phyloP scores from a whole-genome alignment of 352 stramenopile genomes.

The Globisporangium abappressorium region DNA sequence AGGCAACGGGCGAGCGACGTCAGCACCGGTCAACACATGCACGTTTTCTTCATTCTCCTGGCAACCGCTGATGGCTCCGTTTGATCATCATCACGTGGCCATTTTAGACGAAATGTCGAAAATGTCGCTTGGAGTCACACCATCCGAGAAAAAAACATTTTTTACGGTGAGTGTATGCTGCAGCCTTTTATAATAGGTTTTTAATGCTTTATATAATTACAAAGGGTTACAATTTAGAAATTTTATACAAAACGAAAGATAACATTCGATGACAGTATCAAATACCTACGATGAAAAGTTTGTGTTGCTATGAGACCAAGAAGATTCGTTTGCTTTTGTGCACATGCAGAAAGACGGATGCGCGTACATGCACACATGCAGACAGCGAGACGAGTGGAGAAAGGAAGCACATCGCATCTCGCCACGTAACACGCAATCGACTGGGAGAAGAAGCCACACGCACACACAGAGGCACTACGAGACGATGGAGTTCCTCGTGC shows the following conservation, averaged over 20 bases:
- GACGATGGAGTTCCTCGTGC: conserved; percentile 91
- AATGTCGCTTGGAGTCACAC: too few relatives aligned
- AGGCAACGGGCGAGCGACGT: too few relatives aligned
- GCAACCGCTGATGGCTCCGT: too few relatives aligned
- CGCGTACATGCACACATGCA: not conserved
- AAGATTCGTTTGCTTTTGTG: not conserved
- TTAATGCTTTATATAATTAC: not conserved
- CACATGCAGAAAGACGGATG: not conserved
- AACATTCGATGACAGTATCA: not conserved
- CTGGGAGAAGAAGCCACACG: not conserved
- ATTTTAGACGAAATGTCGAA: too few relatives aligned
- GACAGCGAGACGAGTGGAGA: not conserved
- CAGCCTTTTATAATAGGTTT: not conserved
- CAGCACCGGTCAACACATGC: too few relatives aligned
- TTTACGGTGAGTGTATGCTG: not conserved
- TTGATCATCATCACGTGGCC: too few relatives aligned
- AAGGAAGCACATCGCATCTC: not conserved
- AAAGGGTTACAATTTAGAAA: not conserved
- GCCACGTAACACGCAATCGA: not conserved
- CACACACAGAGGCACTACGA: not conserved
- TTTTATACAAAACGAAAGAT: not conserved
- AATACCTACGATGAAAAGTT: not conserved
- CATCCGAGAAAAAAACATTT: not conserved
- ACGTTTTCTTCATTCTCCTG: too few relatives aligned
- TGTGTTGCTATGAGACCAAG: not conserved